Base-by-base conservation (phyloP, 768 basidiomycete genomes). In the Leucosporidium creatinivorum region DNA sequence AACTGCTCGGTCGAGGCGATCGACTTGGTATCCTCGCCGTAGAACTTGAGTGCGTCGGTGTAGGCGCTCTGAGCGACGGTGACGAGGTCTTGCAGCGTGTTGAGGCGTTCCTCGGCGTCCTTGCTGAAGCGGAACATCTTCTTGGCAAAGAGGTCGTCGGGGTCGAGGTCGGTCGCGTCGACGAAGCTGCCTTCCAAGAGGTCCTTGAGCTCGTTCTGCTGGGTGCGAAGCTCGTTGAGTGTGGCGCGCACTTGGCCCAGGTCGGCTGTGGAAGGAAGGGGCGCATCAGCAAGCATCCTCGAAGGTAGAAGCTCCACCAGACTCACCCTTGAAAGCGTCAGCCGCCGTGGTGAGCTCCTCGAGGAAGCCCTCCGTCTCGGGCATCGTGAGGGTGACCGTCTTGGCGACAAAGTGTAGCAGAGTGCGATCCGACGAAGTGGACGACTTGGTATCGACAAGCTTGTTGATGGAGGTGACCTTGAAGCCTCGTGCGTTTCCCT, bases 401-500 rank as follows among this genome's bases (percentile, higher is more conserved):
- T 88, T 82, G 76, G 96, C 93, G 58, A 97, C 78, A 82, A 97
- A 98, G 78, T 98, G 93, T 1, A 99, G 82, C 48, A 98, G 82
- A 0, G 93, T 99, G 18, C 89, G 91, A 75, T 92, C 88, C 28
- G 63, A 60, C 28, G 72, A 69, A 21, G 56, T 59, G 52, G 90
- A 85, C 7, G 93, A 94, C 79, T 99, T 99, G 7, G 94, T 99
- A 76, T 99, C 96, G 49, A 96, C 94, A 62, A 99, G 83, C 92
- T 93, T 93, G 81, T 99, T 98, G 79, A 99, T 93, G 78, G 93
- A 94, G 80, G 91, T 92, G 61, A 98, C 86, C 75, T 89, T 86
- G 84, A 99, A 99, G 67, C 94, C 94, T 74, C 90, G 94, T 1
- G 96, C 96, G 39, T 93, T 93, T 63, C 94, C 94, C 77, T 94